Conservation (phyloP, 345 rosid genomes). For the Populus davidiana region DNA sequence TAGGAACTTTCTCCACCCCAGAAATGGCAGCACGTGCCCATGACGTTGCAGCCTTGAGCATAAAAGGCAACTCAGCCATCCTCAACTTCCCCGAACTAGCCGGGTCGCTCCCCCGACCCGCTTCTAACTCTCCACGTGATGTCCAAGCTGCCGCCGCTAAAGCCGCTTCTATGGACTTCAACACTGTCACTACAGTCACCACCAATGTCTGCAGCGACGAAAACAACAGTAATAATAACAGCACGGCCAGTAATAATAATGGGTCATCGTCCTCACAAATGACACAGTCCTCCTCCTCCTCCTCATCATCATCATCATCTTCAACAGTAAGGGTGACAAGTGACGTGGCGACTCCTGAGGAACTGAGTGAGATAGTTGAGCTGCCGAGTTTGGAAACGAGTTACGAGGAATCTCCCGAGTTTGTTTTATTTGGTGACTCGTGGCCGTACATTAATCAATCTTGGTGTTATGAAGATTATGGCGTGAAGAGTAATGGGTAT, state of each 20-base stretch:
- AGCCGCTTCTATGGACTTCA: constrained; percentile 72
- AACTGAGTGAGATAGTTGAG: constrained; percentile 80
- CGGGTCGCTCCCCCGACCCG: constrained; percentile 68
- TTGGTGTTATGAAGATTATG: constrained; percentile 36
- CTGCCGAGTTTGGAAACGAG: constrained; percentile 64
- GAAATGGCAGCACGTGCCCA: constrained; percentile 99
- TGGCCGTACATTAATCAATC: constrained; percentile 35
- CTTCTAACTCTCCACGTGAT: constrained; percentile 70
- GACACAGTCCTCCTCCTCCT: constrained; percentile 12
- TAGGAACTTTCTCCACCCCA: constrained; percentile 81
- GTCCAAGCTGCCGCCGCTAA: constrained; percentile 85
- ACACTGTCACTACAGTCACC: not conserved
- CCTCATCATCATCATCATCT: constrained; percentile 6
- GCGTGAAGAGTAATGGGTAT: constrained; percentile 24
- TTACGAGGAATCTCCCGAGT: constrained; percentile 38
- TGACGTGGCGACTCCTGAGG: constrained; percentile 57
- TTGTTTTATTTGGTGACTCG: constrained; percentile 53
- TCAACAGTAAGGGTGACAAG: constrained; percentile 18
- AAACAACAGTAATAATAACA: not conserved
- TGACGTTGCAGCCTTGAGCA: constrained; percentile 87
- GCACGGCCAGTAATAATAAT: not conserved
- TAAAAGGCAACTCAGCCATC: constrained; percentile 78
- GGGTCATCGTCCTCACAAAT: constrained; percentile 6
- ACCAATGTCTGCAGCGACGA: not conserved
- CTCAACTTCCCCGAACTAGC: constrained; percentile 86